phyloP scores from a whole-genome alignment of 225 moss, liverwort and hornwort genomes.

The Bryum argenteum region DNA sequence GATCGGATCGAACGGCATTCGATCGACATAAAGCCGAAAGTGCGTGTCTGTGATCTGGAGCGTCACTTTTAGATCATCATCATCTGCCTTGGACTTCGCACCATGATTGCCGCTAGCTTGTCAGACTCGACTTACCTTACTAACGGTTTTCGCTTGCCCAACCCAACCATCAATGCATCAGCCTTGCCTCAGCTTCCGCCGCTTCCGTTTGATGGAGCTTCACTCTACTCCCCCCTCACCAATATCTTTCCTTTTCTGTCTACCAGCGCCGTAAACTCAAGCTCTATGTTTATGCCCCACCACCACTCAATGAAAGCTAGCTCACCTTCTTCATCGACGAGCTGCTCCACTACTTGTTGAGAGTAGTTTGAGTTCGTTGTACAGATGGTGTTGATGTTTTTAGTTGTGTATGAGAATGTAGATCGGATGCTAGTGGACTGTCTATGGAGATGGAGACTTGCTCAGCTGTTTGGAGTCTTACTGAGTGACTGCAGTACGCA shows the following conservation, averaged over 20 bases:
- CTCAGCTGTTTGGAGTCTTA: no score
- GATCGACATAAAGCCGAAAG: constrained; percentile 32
- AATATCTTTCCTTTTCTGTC: constrained; percentile 11
- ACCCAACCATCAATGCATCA: background rate
- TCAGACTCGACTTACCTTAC: no score
- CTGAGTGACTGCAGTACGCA: no score
- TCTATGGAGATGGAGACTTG: no score
- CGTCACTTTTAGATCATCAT: constrained; percentile 33
- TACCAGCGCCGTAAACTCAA: background rate
- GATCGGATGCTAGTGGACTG: no score
- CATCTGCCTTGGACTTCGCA: constrained; percentile 15
- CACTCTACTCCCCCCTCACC: background rate
- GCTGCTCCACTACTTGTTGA: no score
- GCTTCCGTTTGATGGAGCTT: background rate
- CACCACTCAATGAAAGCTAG: no score
- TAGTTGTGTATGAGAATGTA: no score
- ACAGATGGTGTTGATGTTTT: no score
- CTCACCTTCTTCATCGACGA: no score
- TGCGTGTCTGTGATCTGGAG: constrained; percentile 34
- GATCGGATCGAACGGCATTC: constrained; percentile 38
- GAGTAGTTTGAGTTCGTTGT: no score
- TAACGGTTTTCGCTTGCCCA: constrained; percentile 40
- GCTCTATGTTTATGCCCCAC: no score
- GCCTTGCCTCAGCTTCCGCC: background rate
- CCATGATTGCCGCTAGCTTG: constrained; percentile 32